Evolutionary conservation across 768 basidiomycete species (phyloP).

Genomic region (Mycena vitilis): DNA sequence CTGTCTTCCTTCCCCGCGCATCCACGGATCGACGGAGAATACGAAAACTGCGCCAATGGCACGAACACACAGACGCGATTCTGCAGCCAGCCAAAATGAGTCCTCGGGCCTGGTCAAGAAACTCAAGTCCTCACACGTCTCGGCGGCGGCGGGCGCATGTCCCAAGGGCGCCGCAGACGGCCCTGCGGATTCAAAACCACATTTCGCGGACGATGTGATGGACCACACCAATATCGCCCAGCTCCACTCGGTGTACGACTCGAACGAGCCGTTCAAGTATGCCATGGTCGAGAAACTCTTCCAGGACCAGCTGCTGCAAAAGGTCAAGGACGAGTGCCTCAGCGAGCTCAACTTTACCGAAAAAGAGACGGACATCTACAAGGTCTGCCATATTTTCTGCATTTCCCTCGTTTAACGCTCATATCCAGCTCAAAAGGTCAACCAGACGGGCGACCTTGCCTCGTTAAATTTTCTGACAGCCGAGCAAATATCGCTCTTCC

Average conservation of each 20-base stretch:
- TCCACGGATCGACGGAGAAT: slow-evolving; percentile 15
- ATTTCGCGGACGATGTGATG: slow-evolving; percentile 69
- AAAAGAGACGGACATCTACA: slow-evolving; percentile 99
- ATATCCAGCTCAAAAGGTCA: slow-evolving; percentile 66
- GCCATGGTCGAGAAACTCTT: slow-evolving; percentile 85
- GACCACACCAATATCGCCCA: slow-evolving; percentile 65
- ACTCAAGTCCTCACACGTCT: slow-evolving; percentile 44
- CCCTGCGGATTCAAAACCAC: slow-evolving; percentile 47
- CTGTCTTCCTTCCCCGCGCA: neutral
- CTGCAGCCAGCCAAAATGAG: slow-evolving; percentile 39
- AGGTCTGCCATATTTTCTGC: slow-evolving; percentile 57
- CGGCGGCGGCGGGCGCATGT: slow-evolving; percentile 19
- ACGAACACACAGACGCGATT: slow-evolving; percentile 43
- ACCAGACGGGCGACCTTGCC: slow-evolving; percentile 96
- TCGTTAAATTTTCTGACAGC: slow-evolving; percentile 89
- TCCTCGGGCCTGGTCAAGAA: slow-evolving; percentile 40
- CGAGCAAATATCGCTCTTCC: slow-evolving; percentile 81
- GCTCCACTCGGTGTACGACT: slow-evolving; percentile 66
- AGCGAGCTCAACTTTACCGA: slow-evolving; percentile 84
- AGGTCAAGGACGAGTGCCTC: slow-evolving; percentile 88
- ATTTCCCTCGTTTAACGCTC: slow-evolving; percentile 19
- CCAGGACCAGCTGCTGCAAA: slow-evolving; percentile 81
- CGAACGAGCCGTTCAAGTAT: slow-evolving; percentile 83
- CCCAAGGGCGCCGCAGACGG: slow-evolving; percentile 23
- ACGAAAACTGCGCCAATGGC: slow-evolving; percentile 39